Percentiles rank a stretch among this genome's conserved stretches.
Evolutionary conservation across 306 rosid genomes (phyloP).

Genomic region (Glycine latifolia): DNA sequence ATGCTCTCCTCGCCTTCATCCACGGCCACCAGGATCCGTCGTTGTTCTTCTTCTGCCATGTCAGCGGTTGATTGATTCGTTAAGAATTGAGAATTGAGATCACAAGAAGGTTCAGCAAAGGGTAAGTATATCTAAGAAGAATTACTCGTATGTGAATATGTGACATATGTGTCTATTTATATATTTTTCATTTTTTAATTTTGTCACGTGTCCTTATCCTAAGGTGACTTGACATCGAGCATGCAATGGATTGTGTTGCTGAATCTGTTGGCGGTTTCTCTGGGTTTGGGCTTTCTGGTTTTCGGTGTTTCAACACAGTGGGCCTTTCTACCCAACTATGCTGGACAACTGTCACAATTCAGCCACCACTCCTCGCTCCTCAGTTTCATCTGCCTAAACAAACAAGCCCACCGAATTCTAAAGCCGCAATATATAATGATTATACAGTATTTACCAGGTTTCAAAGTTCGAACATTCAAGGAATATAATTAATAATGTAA

Average conservation of each 20-base stretch:
- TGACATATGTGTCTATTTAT: not conserved
- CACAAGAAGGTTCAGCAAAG: not conserved
- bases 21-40: slow-evolving; percentile 83
- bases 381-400: too few relatives aligned
- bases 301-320: slow-evolving; percentile 37
- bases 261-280: slow-evolving; percentile 60
- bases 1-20: slow-evolving; percentile 92
- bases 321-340: not conserved
- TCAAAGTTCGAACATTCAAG: not conserved
- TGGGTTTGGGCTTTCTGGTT: slow-evolving; percentile 46
- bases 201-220: not conserved
- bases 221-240: too few relatives aligned
- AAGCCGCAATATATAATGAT: not conserved
- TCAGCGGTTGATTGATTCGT: slow-evolving; percentile 24
- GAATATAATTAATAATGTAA: not conserved
- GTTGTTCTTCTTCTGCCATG: slow-evolving; percentile 45
- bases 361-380: too few relatives aligned
- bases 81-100: not conserved
- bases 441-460: too few relatives aligned
- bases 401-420: not conserved
- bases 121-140: not conserved
- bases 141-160: not conserved
- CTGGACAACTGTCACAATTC: not conserved
- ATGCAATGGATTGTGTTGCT: not conserved
- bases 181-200: not conserved